Percentiles rank a stretch among this genome's conserved stretches.
Evolutionary conservation across 352 stramenopile genomes (phyloP).

Genomic region (Phytophthora parvispora): DNA sequence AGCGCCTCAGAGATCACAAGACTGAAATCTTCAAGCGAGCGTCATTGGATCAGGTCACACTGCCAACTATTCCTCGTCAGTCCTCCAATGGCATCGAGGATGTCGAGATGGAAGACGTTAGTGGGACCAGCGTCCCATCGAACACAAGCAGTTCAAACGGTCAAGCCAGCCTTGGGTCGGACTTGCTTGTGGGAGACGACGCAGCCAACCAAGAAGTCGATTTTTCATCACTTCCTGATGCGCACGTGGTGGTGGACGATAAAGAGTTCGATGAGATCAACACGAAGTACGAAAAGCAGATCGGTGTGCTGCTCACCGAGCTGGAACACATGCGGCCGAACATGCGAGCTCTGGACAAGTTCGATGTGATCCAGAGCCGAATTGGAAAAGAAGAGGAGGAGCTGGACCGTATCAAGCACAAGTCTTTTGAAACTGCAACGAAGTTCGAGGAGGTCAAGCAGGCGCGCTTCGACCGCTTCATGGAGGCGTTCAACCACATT

Average conservation of each 20-base stretch:
- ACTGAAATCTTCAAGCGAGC: conserved; percentile 96
- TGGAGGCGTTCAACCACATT: conserved; percentile 97
- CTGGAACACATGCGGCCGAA: conserved; percentile 98
- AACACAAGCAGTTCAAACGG: neutral
- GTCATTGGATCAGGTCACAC: conserved; percentile 95
- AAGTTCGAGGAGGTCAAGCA: conserved; percentile 87
- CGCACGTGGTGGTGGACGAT: conserved; percentile 75
- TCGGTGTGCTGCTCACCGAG: conserved; percentile 74
- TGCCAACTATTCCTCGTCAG: conserved; percentile 71
- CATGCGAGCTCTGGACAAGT: conserved; percentile 95
- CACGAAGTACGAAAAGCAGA: conserved; percentile 68
- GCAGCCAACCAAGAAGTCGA: conserved; percentile 82
- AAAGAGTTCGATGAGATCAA: conserved; percentile 93
- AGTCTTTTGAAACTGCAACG: conserved; percentile 63
- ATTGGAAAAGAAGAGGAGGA: conserved; percentile 87
- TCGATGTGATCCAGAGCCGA: conserved; percentile 84
- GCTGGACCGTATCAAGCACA: conserved; percentile 77
- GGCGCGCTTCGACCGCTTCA: conserved; percentile 84
- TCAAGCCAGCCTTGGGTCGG: conserved; percentile 30
- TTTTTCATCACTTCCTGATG: conserved; percentile 88
- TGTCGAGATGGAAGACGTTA: conserved; percentile 72
- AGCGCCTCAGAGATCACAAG: conserved; percentile 95
- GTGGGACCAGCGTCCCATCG: neutral
- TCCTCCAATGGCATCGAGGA: conserved; percentile 43
- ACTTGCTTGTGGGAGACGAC: conserved; percentile 62